Base-by-base conservation (phyloP, 2,329 filamentous ascomycete genomes). In the Clonostachys rosea region DNA sequence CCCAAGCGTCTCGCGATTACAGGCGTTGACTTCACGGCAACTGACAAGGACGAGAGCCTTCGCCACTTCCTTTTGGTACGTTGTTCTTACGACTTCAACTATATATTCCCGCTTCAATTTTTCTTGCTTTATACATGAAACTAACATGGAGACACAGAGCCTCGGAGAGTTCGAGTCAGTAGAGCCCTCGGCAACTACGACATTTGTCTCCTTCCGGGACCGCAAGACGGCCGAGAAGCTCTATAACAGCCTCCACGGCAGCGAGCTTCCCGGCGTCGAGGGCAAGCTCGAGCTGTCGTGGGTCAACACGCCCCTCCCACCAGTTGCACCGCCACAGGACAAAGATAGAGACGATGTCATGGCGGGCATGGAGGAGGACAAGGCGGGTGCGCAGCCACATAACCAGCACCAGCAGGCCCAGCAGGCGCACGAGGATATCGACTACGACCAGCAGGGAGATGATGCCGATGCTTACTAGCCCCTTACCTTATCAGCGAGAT, bases 211-310 rank as follows among this genome's bases (percentile, higher is more conserved):
- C 6, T 87, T 87, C 60, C 81, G 79, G 48, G 82, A 87, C 56
- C 79, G 83, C 48, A 81, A 80, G 59, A 84, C 85, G 13, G 88
- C 86, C 5, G 88, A 92, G 61, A 83, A 76, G 52, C 84, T 86
- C 56, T 79, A 78, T 68, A 79, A 80, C 56, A 71, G 77, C 30
- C 66, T 81, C n/a, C 61, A 77, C 42, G 73, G 73, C 42, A 74
- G 75, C 40, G 67, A 76, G 17, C 79, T 91, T 39, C 81, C 84
- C 0, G 79, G 81, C 7, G 67, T 89, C 11, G 67, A 75, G 2
- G 83, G 79, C 40, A 78, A 77, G 42, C 71, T 90, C 12, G 83
- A 89, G 47, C 62, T 89, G 37, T 64, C 77, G 1, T 92, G 88
- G 88, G 73, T 73, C 20, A 69, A 56, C 35, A 53, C 56, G 20